A percentile compares a stretch with the other conserved stretches of the same genome.
phyloP scores from a whole-genome alignment of 2,329 filamentous ascomycete genomes.

The Botrytis paeoniae region DNA sequence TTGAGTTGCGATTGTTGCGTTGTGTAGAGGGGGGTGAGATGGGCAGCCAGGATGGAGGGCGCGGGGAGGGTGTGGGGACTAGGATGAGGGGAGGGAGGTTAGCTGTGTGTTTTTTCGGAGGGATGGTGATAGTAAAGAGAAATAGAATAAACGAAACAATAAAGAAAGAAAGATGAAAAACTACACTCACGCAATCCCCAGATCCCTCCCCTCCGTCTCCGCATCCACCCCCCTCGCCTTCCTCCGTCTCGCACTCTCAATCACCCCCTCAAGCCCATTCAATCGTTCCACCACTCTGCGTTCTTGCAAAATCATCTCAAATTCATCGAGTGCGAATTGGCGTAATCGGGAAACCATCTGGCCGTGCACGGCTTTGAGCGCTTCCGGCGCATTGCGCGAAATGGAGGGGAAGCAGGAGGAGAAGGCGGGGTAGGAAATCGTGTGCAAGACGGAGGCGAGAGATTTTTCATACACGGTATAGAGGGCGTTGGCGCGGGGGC shows the following conservation, averaged over 20 bases:
- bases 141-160: neutral
- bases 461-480: constrained; percentile 52
- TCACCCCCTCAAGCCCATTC: constrained; percentile 57
- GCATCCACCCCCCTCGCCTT: constrained; percentile 21
- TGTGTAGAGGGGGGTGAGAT: constrained; percentile 52
- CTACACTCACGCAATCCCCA: constrained; percentile 12
- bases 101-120: neutral
- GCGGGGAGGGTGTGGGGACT: constrained; percentile 58
- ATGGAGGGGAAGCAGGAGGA: constrained; percentile 60
- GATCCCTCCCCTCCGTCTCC: neutral
- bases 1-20: constrained; percentile 56
- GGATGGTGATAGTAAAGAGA: no score
- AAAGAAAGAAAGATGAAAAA: neutral
- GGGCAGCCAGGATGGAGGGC: constrained; percentile 50
- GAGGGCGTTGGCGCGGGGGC: constrained; percentile 55
- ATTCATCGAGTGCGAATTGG: constrained; percentile 56
- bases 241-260: constrained; percentile 47
- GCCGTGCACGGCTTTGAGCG: constrained; percentile 53
- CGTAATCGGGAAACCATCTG: constrained; percentile 57
- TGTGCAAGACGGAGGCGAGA: constrained; percentile 52
- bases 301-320: constrained; percentile 51
- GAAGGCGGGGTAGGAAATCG: constrained; percentile 56
- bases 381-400: constrained; percentile 48
- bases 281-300: constrained; percentile 54
- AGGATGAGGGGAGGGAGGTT: neutral